Evolutionary conservation across 345 rosid genomes (phyloP), one percentile per base, ranked within the genome.

Genomic region (Murraya paniculata): DNA sequence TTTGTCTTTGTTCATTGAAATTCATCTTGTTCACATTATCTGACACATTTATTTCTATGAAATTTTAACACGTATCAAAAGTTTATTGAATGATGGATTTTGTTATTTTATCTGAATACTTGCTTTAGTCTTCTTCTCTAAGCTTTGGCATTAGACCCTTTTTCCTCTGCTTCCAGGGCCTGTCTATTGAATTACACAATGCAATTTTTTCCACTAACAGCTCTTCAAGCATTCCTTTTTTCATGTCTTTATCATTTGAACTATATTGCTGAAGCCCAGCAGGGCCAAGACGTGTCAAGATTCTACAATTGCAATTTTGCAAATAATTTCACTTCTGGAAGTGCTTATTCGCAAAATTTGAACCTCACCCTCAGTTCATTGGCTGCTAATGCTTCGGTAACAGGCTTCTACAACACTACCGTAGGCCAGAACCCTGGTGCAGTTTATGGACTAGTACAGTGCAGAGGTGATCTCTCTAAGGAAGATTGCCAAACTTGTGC

Each of bases 401-500:
- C 71, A 2, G 78, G 83, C 38, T 79, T 81, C 9, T 77, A n/a
- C 66, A 74, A 5, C 28, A 73, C 65, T 55, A 57, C 27, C 6
- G 39, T 56, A 0, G 84, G 86, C 35, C 78, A 79, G 73, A 70
- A 50, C 45, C 35, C 31, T 2, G 3, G 77, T 60, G 28, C 28
- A 0, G 84, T 74, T 35, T 80, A 73, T 69, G 86, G 84, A 2
- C 80, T 86, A 16, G 50, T 79, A 39, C 85, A 62, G 62, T 82
- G 87, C 77, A 73, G 79, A 75, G 79, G 73, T 33, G 78, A 80
- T 41, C 27, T 62, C 30, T 79, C 84, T 9, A 19, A 31, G 21
- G 71, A 45, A n/a, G 80, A 48, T 6, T 87, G 89, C 70, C 81
- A 76, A 80, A 25, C 71, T 55, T 82, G 86, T 67, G 83, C 75